Base-by-base conservation (phyloP, 345 rosid genomes). In the Murraya koenigii region DNA sequence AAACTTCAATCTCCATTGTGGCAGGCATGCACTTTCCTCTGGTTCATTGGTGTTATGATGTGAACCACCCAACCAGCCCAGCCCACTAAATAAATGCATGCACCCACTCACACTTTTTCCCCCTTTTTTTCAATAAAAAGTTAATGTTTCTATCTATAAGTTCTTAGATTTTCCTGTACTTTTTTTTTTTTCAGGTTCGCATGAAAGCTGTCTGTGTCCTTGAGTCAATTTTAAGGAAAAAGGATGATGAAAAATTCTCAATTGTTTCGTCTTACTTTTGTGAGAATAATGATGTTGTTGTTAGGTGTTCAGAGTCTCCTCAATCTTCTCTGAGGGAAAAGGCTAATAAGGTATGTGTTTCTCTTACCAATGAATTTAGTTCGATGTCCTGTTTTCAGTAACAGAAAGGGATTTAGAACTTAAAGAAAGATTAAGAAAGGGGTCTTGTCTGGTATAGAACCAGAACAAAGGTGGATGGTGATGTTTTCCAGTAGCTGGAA, bases 141-240 rank as follows among this genome's bases (percentile, higher is more conserved):
- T 14, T 14, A 64, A 33, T 49, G 5, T 63, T 38, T 73, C 15
- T 63, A 28, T 47, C 44, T 64, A 30, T 33, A 64, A 63, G 22
- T 33, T 74, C 59, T 61, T 47, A 54, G 60, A 41, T 49, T 56
- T 39, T 35, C 17, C 33, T 47, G 56, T 61, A 49, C 9, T 22
- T 66, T 77, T 62, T 66, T 77, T 62, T 65, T 69, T 75, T 86
- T 75, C 88, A 96, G 99, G 94, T 92, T 72, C 93, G 93, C 58
- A 86, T 94, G 97, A 96, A 89, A 90, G 97, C 97, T 73, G 79
- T 89, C 38, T 96, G 97, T 84, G 93, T 96, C 56, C 95, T 96
- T 66, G 99, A 94, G 82, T 86, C 97, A 75, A 84, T 96, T 78
- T 80, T 96, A 85, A 91, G 98, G 89, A 91, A 82, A 80, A 90